phyloP scores from a whole-genome alignment of 2,329 filamentous ascomycete species.

The Geosmithia flava region DNA sequence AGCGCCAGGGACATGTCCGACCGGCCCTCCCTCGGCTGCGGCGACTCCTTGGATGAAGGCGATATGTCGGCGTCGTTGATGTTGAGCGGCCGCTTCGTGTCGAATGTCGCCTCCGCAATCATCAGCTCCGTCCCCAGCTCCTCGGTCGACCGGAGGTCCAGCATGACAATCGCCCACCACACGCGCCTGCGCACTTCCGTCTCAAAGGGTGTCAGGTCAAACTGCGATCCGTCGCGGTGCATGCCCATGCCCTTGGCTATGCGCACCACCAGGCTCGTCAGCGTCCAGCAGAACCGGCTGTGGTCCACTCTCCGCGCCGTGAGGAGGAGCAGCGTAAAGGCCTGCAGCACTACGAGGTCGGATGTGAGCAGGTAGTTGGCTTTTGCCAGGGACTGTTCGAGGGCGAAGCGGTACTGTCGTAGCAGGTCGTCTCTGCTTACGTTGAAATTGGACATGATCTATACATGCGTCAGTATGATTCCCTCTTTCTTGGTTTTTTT shows the following conservation, averaged over 20 bases:
- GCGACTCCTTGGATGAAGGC: slow-evolving; percentile 32
- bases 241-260: slow-evolving; percentile 49
- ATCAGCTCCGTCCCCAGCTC: slow-evolving; percentile 36
- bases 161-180: slow-evolving; percentile 47
- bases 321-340: slow-evolving; percentile 42
- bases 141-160: slow-evolving; percentile 43
- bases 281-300: slow-evolving; percentile 45
- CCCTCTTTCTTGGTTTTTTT: too few species aligned
- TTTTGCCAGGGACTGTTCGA: slow-evolving; percentile 44
- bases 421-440: slow-evolving; percentile 30
- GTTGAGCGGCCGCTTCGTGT: slow-evolving; percentile 36
- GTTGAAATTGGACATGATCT: slow-evolving; percentile 26
- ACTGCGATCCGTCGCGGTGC: slow-evolving; percentile 39
- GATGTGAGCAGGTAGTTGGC: slow-evolving; percentile 45
- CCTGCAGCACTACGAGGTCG: slow-evolving; percentile 44
- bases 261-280: slow-evolving; percentile 44
- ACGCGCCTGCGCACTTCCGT: slow-evolving; percentile 46
- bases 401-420: slow-evolving; percentile 35
- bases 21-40: slow-evolving; percentile 32
- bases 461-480: background rate
- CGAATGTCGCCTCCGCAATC: slow-evolving; percentile 26
- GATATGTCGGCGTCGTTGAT: slow-evolving; percentile 35
- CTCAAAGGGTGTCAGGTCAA: slow-evolving; percentile 43
- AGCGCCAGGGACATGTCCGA: slow-evolving; percentile 37
- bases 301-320: slow-evolving; percentile 33